phyloP scores from a whole-genome alignment of 768 basidiomycete genomes.

The Thelephora ganbajun region DNA sequence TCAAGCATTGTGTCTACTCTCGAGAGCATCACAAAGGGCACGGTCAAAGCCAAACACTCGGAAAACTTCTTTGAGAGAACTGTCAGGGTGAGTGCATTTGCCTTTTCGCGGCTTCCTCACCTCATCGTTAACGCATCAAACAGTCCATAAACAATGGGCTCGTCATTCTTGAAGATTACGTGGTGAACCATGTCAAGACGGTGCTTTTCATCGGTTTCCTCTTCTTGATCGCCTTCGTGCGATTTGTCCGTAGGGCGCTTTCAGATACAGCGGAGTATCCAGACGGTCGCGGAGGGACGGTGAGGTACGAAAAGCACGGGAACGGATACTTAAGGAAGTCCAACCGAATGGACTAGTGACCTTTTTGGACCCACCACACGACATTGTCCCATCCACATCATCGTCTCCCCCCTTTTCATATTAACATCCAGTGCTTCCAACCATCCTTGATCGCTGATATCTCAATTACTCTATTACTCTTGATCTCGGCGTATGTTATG shows the following conservation, averaged over 20 bases:
- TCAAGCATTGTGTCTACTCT: conserved; percentile 53
- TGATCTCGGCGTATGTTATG: too few species aligned
- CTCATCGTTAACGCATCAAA: not conserved
- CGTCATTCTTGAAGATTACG: conserved; percentile 12
- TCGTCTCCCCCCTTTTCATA: too few species aligned
- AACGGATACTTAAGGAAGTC: not conserved
- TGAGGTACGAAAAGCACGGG: not conserved
- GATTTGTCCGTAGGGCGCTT: conserved; percentile 12
- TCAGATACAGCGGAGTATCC: conserved; percentile 7
- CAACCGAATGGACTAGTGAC: not conserved
- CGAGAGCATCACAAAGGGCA: conserved; percentile 44
- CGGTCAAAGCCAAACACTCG: conserved; percentile 42
- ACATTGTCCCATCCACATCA: too few species aligned
- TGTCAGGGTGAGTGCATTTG: conserved; percentile 36
- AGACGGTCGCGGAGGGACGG: not conserved
- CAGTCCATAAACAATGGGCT: conserved; percentile 20
- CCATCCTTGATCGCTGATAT: too few species aligned
- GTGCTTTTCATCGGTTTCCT: conserved; percentile 11
- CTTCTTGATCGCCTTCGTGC: conserved; percentile 9
- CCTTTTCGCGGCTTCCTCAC: not conserved
- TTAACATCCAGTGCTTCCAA: too few species aligned
- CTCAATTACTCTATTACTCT: too few species aligned
- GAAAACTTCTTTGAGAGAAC: conserved; percentile 57
- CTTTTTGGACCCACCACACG: too few species aligned
- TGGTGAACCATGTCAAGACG: conserved; percentile 14